Evolutionary conservation across 352 stramenopile genomes (phyloP).

Genomic region (Phytopythium ostracodes): DNA sequence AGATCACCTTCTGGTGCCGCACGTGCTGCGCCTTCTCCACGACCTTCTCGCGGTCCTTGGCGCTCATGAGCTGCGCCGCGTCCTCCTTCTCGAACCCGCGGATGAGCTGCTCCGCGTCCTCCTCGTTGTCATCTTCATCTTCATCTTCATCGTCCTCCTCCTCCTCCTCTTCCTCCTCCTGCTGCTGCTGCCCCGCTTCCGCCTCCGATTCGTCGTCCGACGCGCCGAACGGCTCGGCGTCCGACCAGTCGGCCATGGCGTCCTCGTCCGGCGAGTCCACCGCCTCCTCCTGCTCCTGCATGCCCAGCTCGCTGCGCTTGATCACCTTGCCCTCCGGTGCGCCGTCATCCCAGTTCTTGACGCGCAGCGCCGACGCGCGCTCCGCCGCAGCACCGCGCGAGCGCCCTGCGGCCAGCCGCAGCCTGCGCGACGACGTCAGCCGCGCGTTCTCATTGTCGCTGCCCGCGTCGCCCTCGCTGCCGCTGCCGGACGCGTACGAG

Average conservation of each 20-base stretch:
- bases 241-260: slow-evolving; percentile 72
- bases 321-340: slow-evolving; percentile 72
- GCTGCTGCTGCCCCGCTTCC: no score
- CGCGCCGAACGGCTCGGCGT: slow-evolving; percentile 72
- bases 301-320: slow-evolving; percentile 50
- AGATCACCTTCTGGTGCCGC: slow-evolving; percentile 80
- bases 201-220: slow-evolving; percentile 60
- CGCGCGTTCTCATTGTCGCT: slow-evolving; percentile 27
- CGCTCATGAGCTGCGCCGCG: slow-evolving; percentile 63
- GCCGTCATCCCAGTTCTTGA: slow-evolving; percentile 70
- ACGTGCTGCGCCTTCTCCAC: slow-evolving; percentile 77
- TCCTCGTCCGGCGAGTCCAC: slow-evolving; percentile 70
- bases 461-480: slow-evolving; percentile 13
- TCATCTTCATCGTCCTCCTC: slow-evolving; percentile 25
- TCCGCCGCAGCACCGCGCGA: slow-evolving; percentile 31
- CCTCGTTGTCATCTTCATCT: slow-evolving; percentile 29
- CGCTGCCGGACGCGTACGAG: slow-evolving; percentile 21
- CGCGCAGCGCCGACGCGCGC: slow-evolving; percentile 58
- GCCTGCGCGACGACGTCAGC: slow-evolving; percentile 48
- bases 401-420: slow-evolving; percentile 35
- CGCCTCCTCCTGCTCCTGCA: slow-evolving; percentile 10
- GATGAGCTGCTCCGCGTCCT: slow-evolving; percentile 74
- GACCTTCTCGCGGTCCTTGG: slow-evolving; percentile 74
- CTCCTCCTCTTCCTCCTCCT: slow-evolving; percentile 22
- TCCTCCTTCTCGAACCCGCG: slow-evolving; percentile 76